A percentile compares a stretch with the other conserved stretches of the same genome.
phyloP scores from a whole-genome alignment of 768 basidiomycete genomes.

The Leccinum variicolor region DNA sequence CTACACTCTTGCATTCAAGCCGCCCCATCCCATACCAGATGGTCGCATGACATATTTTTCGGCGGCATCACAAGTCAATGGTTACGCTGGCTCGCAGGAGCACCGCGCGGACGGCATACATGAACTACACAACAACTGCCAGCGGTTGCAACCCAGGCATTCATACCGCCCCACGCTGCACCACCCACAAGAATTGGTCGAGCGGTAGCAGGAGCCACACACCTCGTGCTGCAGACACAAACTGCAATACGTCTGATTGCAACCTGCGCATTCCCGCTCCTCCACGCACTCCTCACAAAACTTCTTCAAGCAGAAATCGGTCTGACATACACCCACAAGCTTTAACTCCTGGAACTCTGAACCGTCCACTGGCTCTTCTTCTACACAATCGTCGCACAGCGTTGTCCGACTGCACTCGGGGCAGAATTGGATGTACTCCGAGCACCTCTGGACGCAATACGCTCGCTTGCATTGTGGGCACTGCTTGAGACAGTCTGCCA shows the following conservation, averaged over 20 bases:
- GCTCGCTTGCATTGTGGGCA: slow-evolving; percentile 18
- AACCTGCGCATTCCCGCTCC: slow-evolving; percentile 10
- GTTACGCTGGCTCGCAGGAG: too few relatives aligned
- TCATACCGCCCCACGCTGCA: neutral
- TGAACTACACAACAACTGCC: too few relatives aligned
- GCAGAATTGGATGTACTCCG: slow-evolving; percentile 21
- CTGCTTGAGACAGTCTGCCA: slow-evolving; percentile 5
- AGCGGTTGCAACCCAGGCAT: slow-evolving; percentile 3
- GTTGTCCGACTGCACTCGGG: slow-evolving; percentile 16
- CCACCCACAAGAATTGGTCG: neutral
- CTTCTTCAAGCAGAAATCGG: too few relatives aligned
- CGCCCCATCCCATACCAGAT: neutral
- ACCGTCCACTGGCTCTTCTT: neutral
- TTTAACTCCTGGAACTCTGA: too few relatives aligned
- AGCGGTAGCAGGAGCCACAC: slow-evolving; percentile 6
- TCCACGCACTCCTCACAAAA: too few relatives aligned
- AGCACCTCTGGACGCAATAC: slow-evolving; percentile 15
- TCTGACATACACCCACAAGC: too few relatives aligned
- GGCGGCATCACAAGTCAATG: too few relatives aligned
- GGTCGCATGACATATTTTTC: too few relatives aligned
- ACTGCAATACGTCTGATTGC: slow-evolving; percentile 11
- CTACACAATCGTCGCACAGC: neutral
- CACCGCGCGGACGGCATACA: too few relatives aligned
- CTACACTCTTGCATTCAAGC: neutral
- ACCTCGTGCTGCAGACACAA: slow-evolving; percentile 2